Conservation (phyloP, 306 rosid genomes). For the Pueraria montana region DNA sequence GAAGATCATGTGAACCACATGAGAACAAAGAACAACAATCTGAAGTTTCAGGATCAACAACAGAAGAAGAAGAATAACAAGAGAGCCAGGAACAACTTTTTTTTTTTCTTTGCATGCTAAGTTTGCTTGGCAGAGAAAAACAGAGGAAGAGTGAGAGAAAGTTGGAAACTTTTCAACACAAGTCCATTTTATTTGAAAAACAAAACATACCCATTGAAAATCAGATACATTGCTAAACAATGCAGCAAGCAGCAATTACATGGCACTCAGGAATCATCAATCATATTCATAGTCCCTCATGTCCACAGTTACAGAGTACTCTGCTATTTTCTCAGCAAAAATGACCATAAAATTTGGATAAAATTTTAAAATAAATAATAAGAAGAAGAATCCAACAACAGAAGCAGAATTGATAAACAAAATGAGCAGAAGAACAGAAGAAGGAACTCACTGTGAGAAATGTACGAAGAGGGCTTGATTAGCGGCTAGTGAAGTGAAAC, state of each 20-base stretch:
- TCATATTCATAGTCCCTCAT: not conserved
- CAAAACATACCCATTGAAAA: conserved; percentile 43
- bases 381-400: not conserved
- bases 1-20: conserved; percentile 41
- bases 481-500: not conserved
- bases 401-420: not conserved
- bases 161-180: conserved; percentile 40
- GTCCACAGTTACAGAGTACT: not conserved
- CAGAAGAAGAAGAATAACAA: conserved; percentile 7
- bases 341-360: not conserved
- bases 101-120: not conserved
- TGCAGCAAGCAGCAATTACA: conserved; percentile 19
- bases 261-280: not conserved
- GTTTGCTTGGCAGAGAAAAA: conserved; percentile 42
- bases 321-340: conserved; percentile 17
- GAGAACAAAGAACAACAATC: conserved; percentile 10
- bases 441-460: conserved; percentile 38
- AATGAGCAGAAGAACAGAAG: not conserved
- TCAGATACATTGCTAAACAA: not conserved
- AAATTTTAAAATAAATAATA: not conserved
- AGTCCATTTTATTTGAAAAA: conserved; percentile 17
- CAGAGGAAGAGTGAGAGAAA: conserved; percentile 43
- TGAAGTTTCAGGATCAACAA: conserved; percentile 32
- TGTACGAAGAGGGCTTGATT: conserved; percentile 6
- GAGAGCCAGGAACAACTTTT: not conserved